Conservation (phyloP, 2,329 filamentous ascomycete species). For the Sphaerulina musiva region DNA sequence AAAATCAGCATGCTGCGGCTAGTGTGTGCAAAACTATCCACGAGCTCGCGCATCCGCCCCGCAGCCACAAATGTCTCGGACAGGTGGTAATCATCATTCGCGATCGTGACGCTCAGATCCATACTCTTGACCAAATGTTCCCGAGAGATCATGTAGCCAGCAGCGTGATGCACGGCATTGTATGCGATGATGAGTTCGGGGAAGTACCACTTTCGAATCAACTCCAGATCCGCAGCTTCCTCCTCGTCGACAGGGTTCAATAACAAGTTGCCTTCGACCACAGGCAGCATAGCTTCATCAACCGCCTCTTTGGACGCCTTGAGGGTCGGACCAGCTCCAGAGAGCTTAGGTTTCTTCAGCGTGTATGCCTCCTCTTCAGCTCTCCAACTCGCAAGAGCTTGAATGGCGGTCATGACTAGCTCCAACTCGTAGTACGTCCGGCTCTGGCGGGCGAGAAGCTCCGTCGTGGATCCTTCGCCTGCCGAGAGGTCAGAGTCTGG, state of each 20-base stretch:
- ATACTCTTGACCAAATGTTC: slow-evolving; percentile 77
- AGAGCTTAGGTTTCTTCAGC: slow-evolving; percentile 19
- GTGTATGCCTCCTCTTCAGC: slow-evolving; percentile 37
- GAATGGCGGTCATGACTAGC: slow-evolving; percentile 39
- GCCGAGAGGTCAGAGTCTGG: slow-evolving; percentile 15
- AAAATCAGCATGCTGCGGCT: slow-evolving; percentile 63
- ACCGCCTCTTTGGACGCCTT: slow-evolving; percentile 38
- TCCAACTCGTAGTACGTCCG: slow-evolving; percentile 40
- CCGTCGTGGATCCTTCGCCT: slow-evolving; percentile 19
- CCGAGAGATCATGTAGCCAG: slow-evolving; percentile 65
- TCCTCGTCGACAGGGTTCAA: slow-evolving; percentile 33
- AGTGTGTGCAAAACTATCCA: slow-evolving; percentile 61
- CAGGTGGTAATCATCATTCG: slow-evolving; percentile 44
- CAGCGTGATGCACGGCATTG: slow-evolving; percentile 71
- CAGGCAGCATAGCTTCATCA: slow-evolving; percentile 33
- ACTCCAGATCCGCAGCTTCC: slow-evolving; percentile 56
- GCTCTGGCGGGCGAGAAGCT: slow-evolving; percentile 25
- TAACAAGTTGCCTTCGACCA: slow-evolving; percentile 33
- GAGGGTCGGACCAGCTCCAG: slow-evolving; percentile 25
- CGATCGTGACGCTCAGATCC: slow-evolving; percentile 72
- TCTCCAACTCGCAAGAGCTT: slow-evolving; percentile 40
- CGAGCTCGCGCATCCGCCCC: slow-evolving; percentile 41
- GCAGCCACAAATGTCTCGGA: slow-evolving; percentile 36
- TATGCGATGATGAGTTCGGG: slow-evolving; percentile 83
- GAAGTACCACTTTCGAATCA: slow-evolving; percentile 70